These are phyloP conservation scores for Blakeslea trispora DNA, from an alignment of 371 early-diverging fungal species.

Conservation along the genomic window DNA sequence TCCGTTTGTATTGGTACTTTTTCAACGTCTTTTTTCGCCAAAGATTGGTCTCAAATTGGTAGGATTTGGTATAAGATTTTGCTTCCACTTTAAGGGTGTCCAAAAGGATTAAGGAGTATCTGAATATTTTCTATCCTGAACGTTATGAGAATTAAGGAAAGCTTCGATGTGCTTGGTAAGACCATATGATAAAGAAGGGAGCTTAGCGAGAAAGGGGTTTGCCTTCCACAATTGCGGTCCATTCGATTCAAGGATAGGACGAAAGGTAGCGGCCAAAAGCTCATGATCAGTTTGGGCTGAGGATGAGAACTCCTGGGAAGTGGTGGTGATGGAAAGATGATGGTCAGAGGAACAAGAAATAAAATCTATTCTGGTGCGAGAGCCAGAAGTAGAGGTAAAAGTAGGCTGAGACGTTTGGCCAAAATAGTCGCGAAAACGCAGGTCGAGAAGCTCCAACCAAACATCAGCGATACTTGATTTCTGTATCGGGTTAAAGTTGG, in stretches of 20 bases:
- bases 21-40: background rate
- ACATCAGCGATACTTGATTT: too few relatives aligned
- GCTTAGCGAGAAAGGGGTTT: background rate
- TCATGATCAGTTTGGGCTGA: background rate
- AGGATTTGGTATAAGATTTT: background rate
- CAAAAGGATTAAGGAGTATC: background rate
- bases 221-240: background rate
- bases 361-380: background rate
- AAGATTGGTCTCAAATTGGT: background rate
- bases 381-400: too few relatives aligned
- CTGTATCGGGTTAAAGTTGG: background rate
- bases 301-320: background rate
- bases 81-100: background rate
- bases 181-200: background rate
- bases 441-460: too few relatives aligned
- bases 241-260: background rate
- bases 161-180: too few relatives aligned
- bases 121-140: background rate
- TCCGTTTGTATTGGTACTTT: too few relatives aligned
- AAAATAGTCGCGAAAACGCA: background rate
- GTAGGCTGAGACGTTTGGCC: background rate
- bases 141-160: too few relatives aligned
- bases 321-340: background rate
- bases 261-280: background rate
- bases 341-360: background rate